Evolutionary conservation across 1,139 yeast genomes (phyloP), one percentile per base, ranked within the genome.

Genomic region (Meyerozyma athensensis): DNA sequence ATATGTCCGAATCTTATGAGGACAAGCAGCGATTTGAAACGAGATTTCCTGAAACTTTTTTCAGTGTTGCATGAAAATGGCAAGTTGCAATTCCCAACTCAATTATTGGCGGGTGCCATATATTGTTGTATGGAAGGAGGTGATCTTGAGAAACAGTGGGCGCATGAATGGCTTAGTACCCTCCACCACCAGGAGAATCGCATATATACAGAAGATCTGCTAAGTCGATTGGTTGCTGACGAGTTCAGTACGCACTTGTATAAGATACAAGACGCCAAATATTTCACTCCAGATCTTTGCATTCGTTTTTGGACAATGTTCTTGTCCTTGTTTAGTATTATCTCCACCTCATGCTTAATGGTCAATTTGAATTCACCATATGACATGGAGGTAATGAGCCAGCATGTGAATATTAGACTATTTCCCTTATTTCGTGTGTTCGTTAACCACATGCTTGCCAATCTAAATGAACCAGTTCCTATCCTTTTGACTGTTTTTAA

Each of bases 71-170:
- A 50, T 44, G 19, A 43, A 47, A 19, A 35, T 4, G 35, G 36
- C 6, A 22, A 30, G 10, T 30, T 39, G 13, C 44, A 45, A 7
- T 18, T 13, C 23, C 50, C 55, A 4, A 20, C 41, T 6, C 34
- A 39, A n/a, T 37, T 64, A 13, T 43, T 52, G 9, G 65, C 87
- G 0, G 86, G 84, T 2, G 42, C 71, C 4, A 54, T 82, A 2
- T 77, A 63, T 50, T 62, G 77, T 23, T 48, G 76, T 39, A 74
- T 79, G 41, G 79, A 75, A 38, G 86, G 82, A 0, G 55, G 63
- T n/a, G 48, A 53, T 0, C 60, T 55, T 5, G 74, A 74, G 43
- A 61, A 63, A 32, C 43, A 49, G 3, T 80, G 81, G 81, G 72
- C 81, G 2, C 26, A 2, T 44, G 59, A 39, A 47, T 59, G 45